A percentile compares a stretch with the other conserved stretches of the same genome.
These are phyloP conservation scores for Lasiosphaeria ovina DNA, from an alignment of 495 filamentous ascomycete species.

Conservation along the genomic window DNA sequence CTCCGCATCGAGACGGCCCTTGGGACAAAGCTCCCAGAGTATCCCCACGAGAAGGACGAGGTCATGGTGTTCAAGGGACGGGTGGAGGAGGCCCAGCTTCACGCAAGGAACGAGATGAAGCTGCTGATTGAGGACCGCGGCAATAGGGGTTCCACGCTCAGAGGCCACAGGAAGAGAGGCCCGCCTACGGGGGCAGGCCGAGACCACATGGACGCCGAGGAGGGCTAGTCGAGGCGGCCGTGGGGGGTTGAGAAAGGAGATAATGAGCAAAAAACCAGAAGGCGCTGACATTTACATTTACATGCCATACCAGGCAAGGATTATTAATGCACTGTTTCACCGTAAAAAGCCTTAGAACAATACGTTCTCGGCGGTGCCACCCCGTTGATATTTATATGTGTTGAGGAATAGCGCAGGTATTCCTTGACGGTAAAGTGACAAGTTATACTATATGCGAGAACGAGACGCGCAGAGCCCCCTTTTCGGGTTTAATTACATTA, in stretches of 20 bases:
- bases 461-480: too few relatives aligned
- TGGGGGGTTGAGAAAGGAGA: background rate
- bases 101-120: conserved; percentile 82
- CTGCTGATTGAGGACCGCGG: conserved; percentile 73
- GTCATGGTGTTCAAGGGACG: conserved; percentile 79
- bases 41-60: conserved; percentile 67
- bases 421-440: too few relatives aligned
- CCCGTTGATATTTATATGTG: too few relatives aligned
- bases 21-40: conserved; percentile 69
- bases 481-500: too few relatives aligned
- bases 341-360: too few relatives aligned
- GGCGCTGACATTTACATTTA: too few relatives aligned
- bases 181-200: conserved; percentile 29
- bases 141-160: conserved; percentile 58
- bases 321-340: too few relatives aligned
- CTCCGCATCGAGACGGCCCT: conserved; percentile 80
- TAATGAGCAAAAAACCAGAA: background rate
- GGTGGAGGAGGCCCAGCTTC: conserved; percentile 80
- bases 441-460: too few relatives aligned
- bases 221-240: conserved; percentile 47
- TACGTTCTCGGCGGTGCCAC: too few relatives aligned
- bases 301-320: too few relatives aligned
- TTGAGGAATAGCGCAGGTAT: too few relatives aligned
- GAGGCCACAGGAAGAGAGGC: conserved; percentile 56
- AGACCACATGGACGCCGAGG: conserved; percentile 84